Evolutionary conservation across 176 grass and related monocot genomes (phyloP), one percentile per base, ranked within the genome.

Genomic region (Lolium multiflorum): DNA sequence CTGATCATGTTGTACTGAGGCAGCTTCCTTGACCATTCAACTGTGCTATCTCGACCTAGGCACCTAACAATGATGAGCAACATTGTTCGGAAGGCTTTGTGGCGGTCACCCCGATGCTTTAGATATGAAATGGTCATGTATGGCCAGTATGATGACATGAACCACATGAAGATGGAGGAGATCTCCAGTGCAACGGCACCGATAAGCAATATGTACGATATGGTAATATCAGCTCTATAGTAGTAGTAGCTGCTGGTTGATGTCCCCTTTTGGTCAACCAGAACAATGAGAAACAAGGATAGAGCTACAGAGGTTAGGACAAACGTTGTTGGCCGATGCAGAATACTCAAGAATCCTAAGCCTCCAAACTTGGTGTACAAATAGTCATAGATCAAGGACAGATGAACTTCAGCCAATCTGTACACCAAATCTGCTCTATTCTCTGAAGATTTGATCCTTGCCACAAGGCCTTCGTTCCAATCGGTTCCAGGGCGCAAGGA

Each of bases 61-160:
- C 28, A 31, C 28, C 28, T 31, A 31, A 31, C 28, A 31, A 31
- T 31, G 28, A 31, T 31, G 28, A 31, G 28, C 28, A 31, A 31
- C 28, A 31, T 31, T 31, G 28, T 31, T 31, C 28, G 28, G 28
- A 31, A 31, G 28, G 28, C 28, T 31, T 31, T 31, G 28, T 31
- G 28, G 28, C 28, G 28, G 28, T 31, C 28, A 31, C 28, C 28
- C 28, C 28, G 28, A 31, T 31, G 28, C 28, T 31, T 31, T 31
- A 31, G 28, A 31, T 31, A 31, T 31, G 28, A 31, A 31, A 31
- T 31, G 25, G 25, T 64, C 31, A 15, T 65, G 15, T 7, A 35
- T 20, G 75, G 51, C 75, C 18, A 78, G 20, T 57, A 78, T 39
- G 75, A 78, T 37, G 75, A 21, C 17, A 78, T 38, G 51, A 78